Evolutionary conservation across 2,329 filamentous ascomycete species (phyloP), one percentile per base, ranked within the genome.

Genomic region (Pseudogymnoascus sp.): DNA sequence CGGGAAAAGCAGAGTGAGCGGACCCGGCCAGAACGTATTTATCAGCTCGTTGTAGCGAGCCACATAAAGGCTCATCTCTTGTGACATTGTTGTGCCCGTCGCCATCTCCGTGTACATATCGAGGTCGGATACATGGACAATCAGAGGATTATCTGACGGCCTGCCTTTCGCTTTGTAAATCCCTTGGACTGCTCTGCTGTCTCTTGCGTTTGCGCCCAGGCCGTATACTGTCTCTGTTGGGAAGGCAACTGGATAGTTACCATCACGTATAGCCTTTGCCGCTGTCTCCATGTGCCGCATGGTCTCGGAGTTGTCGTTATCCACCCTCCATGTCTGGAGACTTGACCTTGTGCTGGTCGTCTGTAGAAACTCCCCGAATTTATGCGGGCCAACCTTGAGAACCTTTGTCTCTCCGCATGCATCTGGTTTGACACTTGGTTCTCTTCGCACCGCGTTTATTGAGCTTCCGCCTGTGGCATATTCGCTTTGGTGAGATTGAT

Each of bases 161-260:
- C 94, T 80, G 63, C 91, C 89, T 77, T 99, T 99, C 61, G 91
- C 92, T 21, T 84, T 81, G 75, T 94, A 99, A 68, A 99, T 99
- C n/a, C 92, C 92, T 71, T 83, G 86, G 5, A 97, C 93, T 1
- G 93, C 89, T 23, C 78, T 80, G 70, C 87, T 91, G 69, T 91
- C 84, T 25, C 92, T 97, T 10, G 94, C 94, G 77, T 97, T 94
- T 12, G 94, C 94, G n/a, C 92, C 94, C 6, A 99, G 82, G 0
- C 94, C 94, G 73, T 99, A 99, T 0, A 99, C 94, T 0, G 94
- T 99, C 77, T 99, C 94, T 0, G 94, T 99, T 0, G 94, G 94
- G 73, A 99, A 99, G 1, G 91, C 94, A 59, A 99, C 91, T 4
- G 94, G 94, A 3, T 82, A 82, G 72, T 90, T 82, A 61, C 82